Base-by-base conservation (phyloP, 1,139 yeast species). In the Kodamaea suecica region DNA sequence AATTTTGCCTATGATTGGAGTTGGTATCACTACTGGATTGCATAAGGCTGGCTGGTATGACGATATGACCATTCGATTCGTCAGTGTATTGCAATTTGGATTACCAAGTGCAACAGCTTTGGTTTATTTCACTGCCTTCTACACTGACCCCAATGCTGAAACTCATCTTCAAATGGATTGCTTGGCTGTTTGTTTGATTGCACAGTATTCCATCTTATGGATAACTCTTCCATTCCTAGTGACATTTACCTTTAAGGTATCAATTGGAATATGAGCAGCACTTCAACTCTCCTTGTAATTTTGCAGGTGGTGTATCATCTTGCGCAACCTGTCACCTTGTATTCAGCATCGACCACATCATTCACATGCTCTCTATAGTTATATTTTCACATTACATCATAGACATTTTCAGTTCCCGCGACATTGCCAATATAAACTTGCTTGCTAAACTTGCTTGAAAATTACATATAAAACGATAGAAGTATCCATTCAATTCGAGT, bases 41-140 rank as follows among this genome's bases (percentile, higher is more conserved):
- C 38, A 63, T 17, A 57, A 63, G 29, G 74, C 66, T 2, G 73
- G 73, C 3, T 69, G 75, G 75, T 70, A 56, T 41, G 75, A 70
- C 31, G 88, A 86, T 51, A 50, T 49, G 15, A 44, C 69, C 17
- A 49, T 70, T 15, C 59, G 78, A 21, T 84, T 90, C 48, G 82
- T 88, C 11, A 74, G 85, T 50, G 83, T 84, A 13, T 68, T 88
- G 31, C 79, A 83, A 14, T 83, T 80, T 55, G 88, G 94, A 0
- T 70, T 86, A 39, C 97, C 97, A 0, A 81, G 84, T 42, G 95
- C 96, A 0, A 88, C 97, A 0, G 75, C 88, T 1, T 75, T 86
- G 48, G 80, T 88, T 14, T 88, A 86, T 53, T 68, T 88, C 43
- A 86, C 96, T 3, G 92, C 95, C 4, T 80, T 85, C 52, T 85